Conservation (phyloP, 768 basidiomycete species). For the Trametes cinnabarina region DNA sequence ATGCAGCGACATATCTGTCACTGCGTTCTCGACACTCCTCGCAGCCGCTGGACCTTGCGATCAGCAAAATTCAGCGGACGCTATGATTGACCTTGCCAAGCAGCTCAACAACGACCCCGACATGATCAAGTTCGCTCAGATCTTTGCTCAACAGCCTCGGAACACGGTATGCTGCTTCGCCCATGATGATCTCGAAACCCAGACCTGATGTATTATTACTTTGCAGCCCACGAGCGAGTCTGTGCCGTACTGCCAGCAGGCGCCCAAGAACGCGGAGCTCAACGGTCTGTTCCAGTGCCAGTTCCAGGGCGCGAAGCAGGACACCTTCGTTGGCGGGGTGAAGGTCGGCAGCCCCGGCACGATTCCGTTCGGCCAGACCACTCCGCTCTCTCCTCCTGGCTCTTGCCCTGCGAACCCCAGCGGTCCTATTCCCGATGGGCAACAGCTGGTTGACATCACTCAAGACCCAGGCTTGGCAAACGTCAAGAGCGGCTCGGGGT, state of each 20-base stretch:
- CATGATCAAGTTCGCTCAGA: conserved; percentile 51
- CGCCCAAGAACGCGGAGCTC: conserved; percentile 51
- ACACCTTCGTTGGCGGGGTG: conserved; percentile 44
- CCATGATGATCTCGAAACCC: not conserved
- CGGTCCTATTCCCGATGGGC: conserved; percentile 50
- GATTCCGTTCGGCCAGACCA: conserved; percentile 48
- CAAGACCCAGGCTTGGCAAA: conserved; percentile 17
- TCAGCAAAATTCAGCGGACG: conserved; percentile 49
- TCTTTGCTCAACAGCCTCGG: conserved; percentile 57
- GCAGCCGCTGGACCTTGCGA: conserved; percentile 41
- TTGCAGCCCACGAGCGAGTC: conserved; percentile 25
- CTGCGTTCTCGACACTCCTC: conserved; percentile 56
- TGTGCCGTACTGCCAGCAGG: conserved; percentile 52
- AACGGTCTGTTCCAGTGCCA: conserved; percentile 60
- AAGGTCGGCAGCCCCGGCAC: conserved; percentile 46
- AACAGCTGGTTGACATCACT: conserved; percentile 33
- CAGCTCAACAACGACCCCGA: conserved; percentile 42
- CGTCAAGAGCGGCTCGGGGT: not conserved
- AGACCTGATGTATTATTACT: not conserved
- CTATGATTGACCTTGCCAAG: conserved; percentile 49
- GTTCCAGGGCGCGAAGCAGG: conserved; percentile 45
- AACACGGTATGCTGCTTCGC: conserved; percentile 41
- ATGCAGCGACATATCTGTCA: conserved; percentile 57
- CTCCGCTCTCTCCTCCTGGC: conserved; percentile 44
- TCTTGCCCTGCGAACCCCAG: conserved; percentile 49